Evolutionary conservation across 345 rosid species (phyloP), one percentile per base, ranked within the genome.

Genomic region (Physaria fendleri): DNA sequence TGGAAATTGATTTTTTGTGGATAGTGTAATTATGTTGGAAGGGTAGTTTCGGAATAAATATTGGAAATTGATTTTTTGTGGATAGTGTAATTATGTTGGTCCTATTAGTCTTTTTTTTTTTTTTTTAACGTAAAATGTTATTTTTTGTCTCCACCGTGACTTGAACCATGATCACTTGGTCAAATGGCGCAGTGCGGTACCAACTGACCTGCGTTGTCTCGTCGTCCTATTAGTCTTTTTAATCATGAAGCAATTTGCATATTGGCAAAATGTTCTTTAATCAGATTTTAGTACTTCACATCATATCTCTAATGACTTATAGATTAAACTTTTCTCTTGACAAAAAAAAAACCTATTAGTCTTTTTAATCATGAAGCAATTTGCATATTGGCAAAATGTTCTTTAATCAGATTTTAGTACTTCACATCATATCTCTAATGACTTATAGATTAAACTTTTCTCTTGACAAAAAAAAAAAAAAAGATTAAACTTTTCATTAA

Each of bases 41-140:
- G 76, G 72, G 72, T 52, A 59, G 76, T 71, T 62, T 62, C 30
- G 76, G 69, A 48, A 57, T 34, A 14, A 9, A 2, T 53, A 21
- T 45, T n/a, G n/a, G 35, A 21, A 33, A 21, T 12, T 21, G 64
- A 20, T 66, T 3, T 7, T 25, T 13, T 73, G 70, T 56, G 28
- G 65, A 65, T 69, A 72, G 49, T 68, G 62, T 65, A 45, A 59
- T 20, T 50, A 38, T 28, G 16, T 25, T 59, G 24, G 74, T n/a
- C n/a, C n/a, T n/a, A n/a, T n/a, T n/a, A n/a, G n/a, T n/a, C n/a
- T n/a, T n/a, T n/a, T n/a, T n/a, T n/a, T n/a, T n/a, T n/a, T n/a
- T n/a, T n/a, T n/a, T n/a, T n/a, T n/a, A n/a, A n/a, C n/a, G n/a
- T n/a, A n/a, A n/a, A n/a, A n/a, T n/a, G n/a, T n/a, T n/a, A n/a